These are phyloP conservation scores for Apiotrichum sp. DNA, from an alignment of 1,284 basidiomycete species.

Conservation along the genomic window DNA sequence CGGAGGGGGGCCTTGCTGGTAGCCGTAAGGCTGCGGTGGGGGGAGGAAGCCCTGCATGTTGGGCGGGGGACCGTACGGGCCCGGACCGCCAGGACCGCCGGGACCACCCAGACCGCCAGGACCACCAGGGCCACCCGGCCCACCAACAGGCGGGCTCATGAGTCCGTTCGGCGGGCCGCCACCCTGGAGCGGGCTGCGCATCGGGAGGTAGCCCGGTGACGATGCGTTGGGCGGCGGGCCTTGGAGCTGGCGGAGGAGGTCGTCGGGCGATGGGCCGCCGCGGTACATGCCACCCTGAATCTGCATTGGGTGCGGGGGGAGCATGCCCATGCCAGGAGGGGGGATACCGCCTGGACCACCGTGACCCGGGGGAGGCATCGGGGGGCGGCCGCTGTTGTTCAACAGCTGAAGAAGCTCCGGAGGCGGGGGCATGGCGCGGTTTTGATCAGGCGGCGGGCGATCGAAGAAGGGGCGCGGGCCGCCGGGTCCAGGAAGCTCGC, in stretches of 20 bases:
- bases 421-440: slow-evolving; percentile 1
- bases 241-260: slow-evolving; percentile 21
- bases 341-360: slow-evolving; percentile 4
- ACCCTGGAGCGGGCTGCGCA: slow-evolving; percentile 5
- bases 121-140: not conserved
- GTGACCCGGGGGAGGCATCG: not conserved
- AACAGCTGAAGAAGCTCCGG: slow-evolving; percentile 27
- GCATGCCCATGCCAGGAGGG: slow-evolving; percentile 19
- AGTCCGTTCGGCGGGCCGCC: not conserved
- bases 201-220: slow-evolving; percentile 10
- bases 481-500: not conserved
- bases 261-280: slow-evolving; percentile 14
- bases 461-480: slow-evolving; percentile 6
- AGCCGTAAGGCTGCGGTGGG: slow-evolving; percentile 11
- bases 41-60: slow-evolving; percentile 19
- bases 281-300: slow-evolving; percentile 7
- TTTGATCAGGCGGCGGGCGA: slow-evolving; percentile 1
- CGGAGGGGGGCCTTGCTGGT: slow-evolving; percentile 2
- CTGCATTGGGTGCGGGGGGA: slow-evolving; percentile 15
- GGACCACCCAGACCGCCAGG: not conserved
- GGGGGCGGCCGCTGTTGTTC: slow-evolving; percentile 10
- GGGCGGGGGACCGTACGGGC: slow-evolving; percentile 7
- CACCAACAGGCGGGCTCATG: too few species aligned
- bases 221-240: not conserved
- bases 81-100: not conserved